Base-by-base conservation (phyloP, 1,139 yeast species). In the Ogataea hybrid region DNA sequence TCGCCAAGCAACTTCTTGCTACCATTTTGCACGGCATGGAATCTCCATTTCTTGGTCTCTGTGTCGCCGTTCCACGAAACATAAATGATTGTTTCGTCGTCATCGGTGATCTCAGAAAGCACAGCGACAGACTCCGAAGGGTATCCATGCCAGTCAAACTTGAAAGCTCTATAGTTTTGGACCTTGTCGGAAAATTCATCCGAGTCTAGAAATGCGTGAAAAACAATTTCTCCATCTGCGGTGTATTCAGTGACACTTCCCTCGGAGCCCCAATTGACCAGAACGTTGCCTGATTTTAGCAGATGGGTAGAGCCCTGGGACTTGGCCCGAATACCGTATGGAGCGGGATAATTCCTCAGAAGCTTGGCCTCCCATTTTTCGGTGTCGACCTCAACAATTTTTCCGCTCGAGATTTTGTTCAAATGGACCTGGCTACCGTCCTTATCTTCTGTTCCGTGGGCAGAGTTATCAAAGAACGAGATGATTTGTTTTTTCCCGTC, bases 21-120 rank as follows among this genome's bases (percentile, higher is more conserved):
- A 3, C 55, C 53, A n/a, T 51, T 31, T 15, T 23, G 50, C 29
- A 57, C 41, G 6, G 39, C 36, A 41, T 44, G 60, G 37, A 62
- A 53, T 42, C 53, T 56, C 71, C 71, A 67, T 3, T 25, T 31
- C 36, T 51, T 53, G 17, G 70, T 66, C 35, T 56, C 53, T 5
- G 71, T 68, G 43, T 66, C 72, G 12, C 72, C 72, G 50, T 67
- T 67, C 71, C 71, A 68, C 37, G 68, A 62, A 28, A 67, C 65
- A 40, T 62, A 65, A 6, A 66, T 43, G 21, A 46, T 48, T 5
- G 64, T 53, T 11, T 52, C 46, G 3, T 54, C 53, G 11, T 31
- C 29, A 4, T 14, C 28, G 9, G 43, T 44, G 8, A 44, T 44
- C 17, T 52, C 54, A 20, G 46, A 39, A 31, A 39, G 35, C 4